A percentile compares a stretch with the other conserved stretches of the same genome.
phyloP scores from a whole-genome alignment of 2,329 filamentous ascomycete genomes.

The Phyllosticta citrichinensis region DNA sequence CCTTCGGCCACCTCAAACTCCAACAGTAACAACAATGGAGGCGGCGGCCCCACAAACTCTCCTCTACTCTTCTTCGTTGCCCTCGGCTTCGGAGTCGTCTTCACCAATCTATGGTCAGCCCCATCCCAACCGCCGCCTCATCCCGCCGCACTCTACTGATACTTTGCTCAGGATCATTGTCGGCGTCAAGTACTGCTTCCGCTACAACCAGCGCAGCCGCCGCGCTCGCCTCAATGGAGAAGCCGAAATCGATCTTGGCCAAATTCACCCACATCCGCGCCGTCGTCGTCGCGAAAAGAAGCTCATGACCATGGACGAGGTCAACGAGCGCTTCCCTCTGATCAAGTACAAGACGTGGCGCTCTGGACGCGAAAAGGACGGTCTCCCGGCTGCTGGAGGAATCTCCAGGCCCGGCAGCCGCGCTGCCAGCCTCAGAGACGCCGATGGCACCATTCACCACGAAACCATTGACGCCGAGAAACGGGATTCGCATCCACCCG shows the following conservation, averaged over 20 bases:
- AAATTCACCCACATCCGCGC: constrained; percentile 77
- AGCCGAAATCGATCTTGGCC: constrained; percentile 78
- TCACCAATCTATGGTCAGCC: constrained; percentile 92
- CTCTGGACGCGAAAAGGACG: constrained; percentile 69
- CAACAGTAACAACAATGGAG: constrained; percentile 18
- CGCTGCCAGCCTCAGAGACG: constrained; percentile 61
- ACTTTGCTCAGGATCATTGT: constrained; percentile 79
- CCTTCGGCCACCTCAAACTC: constrained; percentile 12
- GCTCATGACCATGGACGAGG: constrained; percentile 97
- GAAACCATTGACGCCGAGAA: neutral
- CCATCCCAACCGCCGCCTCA: neutral
- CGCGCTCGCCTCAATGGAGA: constrained; percentile 63
- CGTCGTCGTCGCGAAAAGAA: constrained; percentile 92
- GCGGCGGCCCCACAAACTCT: constrained; percentile 52
- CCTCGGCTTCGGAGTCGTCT: constrained; percentile 92
- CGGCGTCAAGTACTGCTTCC: constrained; percentile 97
- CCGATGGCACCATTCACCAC: constrained; percentile 32
- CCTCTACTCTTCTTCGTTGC: constrained; percentile 88
- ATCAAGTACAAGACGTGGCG: constrained; percentile 97
- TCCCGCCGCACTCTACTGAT: neutral
- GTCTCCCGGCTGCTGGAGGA: constrained; percentile 73
- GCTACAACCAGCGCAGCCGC: constrained; percentile 91
- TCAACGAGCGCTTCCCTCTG: constrained; percentile 93
- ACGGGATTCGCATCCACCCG: constrained; percentile 1
- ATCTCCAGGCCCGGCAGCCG: constrained; percentile 63